A percentile compares a stretch with the other conserved stretches of the same genome.
These are phyloP conservation scores for Gleditsia sinensis DNA, from an alignment of 306 rosid genomes.

Conservation along the genomic window DNA sequence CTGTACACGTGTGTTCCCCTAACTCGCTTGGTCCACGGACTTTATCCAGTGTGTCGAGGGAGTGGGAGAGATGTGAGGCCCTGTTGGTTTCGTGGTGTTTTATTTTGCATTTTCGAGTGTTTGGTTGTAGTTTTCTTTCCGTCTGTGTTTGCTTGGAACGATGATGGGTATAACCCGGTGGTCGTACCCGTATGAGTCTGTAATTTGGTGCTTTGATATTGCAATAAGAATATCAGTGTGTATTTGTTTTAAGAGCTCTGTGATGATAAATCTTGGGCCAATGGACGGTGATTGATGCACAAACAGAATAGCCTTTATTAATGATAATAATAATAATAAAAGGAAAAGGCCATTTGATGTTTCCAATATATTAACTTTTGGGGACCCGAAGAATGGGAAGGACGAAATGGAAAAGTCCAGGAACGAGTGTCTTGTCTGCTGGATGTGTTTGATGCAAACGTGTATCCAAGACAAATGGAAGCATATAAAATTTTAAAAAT, in stretches of 20 bases:
- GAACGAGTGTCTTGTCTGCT: no score
- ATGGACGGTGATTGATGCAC: no score
- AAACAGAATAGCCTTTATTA: no score
- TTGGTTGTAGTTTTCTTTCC: neutral
- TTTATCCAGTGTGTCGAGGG: neutral
- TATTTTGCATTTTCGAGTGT: neutral
- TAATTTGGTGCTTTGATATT: constrained; percentile 5
- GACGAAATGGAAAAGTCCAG: no score
- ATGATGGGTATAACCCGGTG: constrained; percentile 23
- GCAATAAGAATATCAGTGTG: constrained; percentile 39
- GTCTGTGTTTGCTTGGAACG: constrained; percentile 25
- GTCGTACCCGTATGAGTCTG: constrained; percentile 36
- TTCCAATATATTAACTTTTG: no score
- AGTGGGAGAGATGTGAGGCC: constrained; percentile 41
- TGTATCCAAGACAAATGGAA: no score
- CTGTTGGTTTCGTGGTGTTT: neutral
- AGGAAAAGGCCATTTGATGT: no score
- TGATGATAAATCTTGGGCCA: neutral
- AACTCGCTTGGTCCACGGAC: neutral
- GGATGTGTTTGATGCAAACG: no score
- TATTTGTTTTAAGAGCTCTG: neutral
- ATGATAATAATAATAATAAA: no score
- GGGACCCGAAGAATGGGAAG: no score
- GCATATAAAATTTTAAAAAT: no score
- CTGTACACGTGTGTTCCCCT: constrained; percentile 26